phyloP scores from a whole-genome alignment of 768 basidiomycete genomes.

The Cystobasidium ongulense region DNA sequence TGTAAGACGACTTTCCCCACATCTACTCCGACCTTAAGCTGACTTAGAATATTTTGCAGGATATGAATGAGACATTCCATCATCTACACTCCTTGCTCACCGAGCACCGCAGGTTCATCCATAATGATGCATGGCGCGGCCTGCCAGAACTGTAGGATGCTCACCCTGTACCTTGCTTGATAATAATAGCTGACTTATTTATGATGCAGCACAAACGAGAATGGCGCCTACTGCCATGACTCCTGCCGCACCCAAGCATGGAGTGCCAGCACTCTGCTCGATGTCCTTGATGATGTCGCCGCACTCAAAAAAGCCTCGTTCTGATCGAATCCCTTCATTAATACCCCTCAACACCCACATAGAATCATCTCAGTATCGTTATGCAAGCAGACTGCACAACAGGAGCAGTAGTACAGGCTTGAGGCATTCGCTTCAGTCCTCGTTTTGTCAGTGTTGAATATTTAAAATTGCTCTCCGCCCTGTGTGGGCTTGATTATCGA shows the following conservation, averaged over 20 bases:
- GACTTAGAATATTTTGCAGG: slow-evolving; percentile 48
- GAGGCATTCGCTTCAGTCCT: too few species aligned
- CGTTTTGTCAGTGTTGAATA: neutral
- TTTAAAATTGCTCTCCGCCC: neutral
- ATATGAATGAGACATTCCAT: slow-evolving; percentile 64
- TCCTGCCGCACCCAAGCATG: slow-evolving; percentile 93
- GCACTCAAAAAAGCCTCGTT: neutral
- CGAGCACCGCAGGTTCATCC: slow-evolving; percentile 62
- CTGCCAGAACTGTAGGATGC: slow-evolving; percentile 60
- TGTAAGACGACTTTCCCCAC: slow-evolving; percentile 49
- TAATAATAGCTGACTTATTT: neutral
- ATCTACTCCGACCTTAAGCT: neutral
- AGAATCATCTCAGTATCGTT: neutral
- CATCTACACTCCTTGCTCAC: slow-evolving; percentile 68
- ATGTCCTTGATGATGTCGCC: slow-evolving; percentile 19
- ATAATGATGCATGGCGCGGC: slow-evolving; percentile 79
- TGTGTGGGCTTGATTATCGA: neutral
- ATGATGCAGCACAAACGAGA: slow-evolving; percentile 57
- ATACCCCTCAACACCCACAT: neutral
- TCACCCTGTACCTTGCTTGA: neutral
- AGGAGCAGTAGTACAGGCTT: neutral
- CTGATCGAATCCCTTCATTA: neutral
- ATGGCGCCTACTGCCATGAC: slow-evolving; percentile 73
- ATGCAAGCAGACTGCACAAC: neutral
- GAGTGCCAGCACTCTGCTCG: slow-evolving; percentile 85